These are phyloP conservation scores for Protea cynaroides DNA, from an alignment of 164 flowering plant species.

Conservation along the genomic window DNA sequence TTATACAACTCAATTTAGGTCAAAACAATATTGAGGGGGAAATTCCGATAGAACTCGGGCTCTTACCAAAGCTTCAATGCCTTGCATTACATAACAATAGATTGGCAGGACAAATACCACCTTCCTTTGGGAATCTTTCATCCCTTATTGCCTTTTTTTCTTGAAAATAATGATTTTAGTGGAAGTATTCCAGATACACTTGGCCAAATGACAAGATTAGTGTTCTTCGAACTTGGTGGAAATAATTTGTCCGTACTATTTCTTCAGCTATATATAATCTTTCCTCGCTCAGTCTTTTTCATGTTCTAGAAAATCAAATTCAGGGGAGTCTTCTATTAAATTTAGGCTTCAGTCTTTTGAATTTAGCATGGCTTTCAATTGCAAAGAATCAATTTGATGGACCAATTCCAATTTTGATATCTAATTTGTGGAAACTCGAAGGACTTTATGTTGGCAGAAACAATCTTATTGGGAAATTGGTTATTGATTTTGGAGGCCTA, in stretches of 20 bases:
- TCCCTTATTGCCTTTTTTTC: too few relatives aligned
- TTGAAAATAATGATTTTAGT: too few relatives aligned
- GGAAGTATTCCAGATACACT: too few relatives aligned
- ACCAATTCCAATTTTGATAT: too few relatives aligned
- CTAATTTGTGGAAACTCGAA: neutral
- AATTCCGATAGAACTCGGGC: neutral
- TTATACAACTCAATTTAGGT: too few relatives aligned
- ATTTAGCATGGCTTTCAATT: neutral
- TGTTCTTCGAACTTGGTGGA: neutral
- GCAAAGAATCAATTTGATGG: neutral
- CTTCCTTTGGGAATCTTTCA: too few relatives aligned
- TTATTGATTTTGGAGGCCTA: slow-evolving; percentile 6
- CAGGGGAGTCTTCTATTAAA: slow-evolving; percentile 1
- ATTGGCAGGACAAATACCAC: slow-evolving; percentile 1
- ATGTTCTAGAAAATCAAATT: too few relatives aligned
- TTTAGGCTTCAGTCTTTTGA: slow-evolving; percentile 5
- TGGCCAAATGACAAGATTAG: neutral
- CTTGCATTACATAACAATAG: neutral
- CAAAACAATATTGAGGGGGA: too few relatives aligned
- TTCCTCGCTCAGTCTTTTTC: neutral
- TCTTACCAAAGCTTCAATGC: neutral
- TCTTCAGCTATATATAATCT: slow-evolving; percentile 9
- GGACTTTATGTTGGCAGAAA: too few relatives aligned
- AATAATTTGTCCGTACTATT: neutral
- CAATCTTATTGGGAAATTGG: slow-evolving; percentile 11